A percentile compares a stretch with the other conserved stretches of the same genome.
phyloP scores from a whole-genome alignment of 768 basidiomycete genomes.

The Macrolepiota dolichaula region DNA sequence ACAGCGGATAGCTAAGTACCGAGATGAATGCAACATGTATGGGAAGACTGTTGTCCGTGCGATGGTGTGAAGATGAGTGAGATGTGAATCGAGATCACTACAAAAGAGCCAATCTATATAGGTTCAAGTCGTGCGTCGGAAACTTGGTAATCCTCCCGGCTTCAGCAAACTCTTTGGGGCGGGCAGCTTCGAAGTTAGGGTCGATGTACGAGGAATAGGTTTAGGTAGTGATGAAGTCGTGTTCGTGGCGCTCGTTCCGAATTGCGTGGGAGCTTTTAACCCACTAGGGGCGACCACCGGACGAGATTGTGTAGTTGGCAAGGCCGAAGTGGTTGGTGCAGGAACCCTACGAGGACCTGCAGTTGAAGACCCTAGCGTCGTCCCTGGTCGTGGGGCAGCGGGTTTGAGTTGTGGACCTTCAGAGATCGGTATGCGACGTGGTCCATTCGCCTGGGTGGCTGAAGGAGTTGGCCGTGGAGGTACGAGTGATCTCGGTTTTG shows the following conservation, averaged over 20 bases:
- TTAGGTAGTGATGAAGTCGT: constrained; percentile 25
- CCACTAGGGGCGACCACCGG: constrained; percentile 13
- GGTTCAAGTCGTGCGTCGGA: constrained; percentile 3
- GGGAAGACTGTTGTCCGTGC: neutral
- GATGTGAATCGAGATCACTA: neutral
- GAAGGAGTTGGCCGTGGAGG: neutral
- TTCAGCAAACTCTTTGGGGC: constrained; percentile 4
- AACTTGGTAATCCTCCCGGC: constrained; percentile 1
- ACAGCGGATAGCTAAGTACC: too few relatives aligned
- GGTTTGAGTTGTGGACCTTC: constrained; percentile 22
- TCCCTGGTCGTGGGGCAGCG: constrained; percentile 11
- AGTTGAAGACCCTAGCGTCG: constrained; percentile 9
- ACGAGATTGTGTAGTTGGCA: neutral
- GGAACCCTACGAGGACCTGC: constrained; percentile 3
- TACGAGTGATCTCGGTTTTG: neutral
- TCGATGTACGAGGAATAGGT: constrained; percentile 15
- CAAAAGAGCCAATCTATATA: neutral
- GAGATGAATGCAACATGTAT: neutral
- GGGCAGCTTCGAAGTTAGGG: constrained; percentile 7
- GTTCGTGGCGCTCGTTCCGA: constrained; percentile 12
- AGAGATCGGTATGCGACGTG: constrained; percentile 27
- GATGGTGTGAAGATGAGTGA: neutral
- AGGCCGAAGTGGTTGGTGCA: neutral
- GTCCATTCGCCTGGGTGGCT: constrained; percentile 1
- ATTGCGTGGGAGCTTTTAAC: constrained; percentile 22